A percentile compares a stretch with the other conserved stretches of the same genome.
These are phyloP conservation scores for Syncephalastrum sp. DNA, from an alignment of 371 early-diverging fungal genomes.

Conservation along the genomic window DNA sequence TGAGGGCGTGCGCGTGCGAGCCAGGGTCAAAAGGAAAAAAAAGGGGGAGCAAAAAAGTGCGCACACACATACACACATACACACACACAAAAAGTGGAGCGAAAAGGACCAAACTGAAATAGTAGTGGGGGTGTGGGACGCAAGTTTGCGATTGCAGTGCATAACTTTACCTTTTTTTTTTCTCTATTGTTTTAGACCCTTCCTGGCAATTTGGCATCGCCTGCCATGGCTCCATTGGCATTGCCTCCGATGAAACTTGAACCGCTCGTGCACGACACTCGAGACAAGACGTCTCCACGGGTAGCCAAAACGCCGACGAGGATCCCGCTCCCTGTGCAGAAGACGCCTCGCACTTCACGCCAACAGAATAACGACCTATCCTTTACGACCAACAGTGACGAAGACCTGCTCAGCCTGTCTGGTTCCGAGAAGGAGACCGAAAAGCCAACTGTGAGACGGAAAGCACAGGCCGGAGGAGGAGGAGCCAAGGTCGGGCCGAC, in stretches of 20 bases:
- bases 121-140: too few species aligned
- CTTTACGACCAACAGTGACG: conserved; percentile 18
- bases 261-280: conserved; percentile 22
- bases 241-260: conserved; percentile 53
- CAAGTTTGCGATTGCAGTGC: too few species aligned
- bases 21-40: too few species aligned
- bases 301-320: conserved; percentile 33
- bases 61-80: too few species aligned
- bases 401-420: conserved; percentile 13
- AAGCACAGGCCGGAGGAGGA: not conserved
- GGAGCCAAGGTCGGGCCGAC: conserved; percentile 21
- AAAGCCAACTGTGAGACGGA: conserved; percentile 4
- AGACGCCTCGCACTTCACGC: conserved; percentile 19
- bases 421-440: conserved; percentile 15
- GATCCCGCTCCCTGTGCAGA: conserved; percentile 24
- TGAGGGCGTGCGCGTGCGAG: too few species aligned
- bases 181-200: conserved; percentile 30
- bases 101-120: conserved; percentile 12
- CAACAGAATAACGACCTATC: conserved; percentile 8
- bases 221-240: conserved; percentile 32
- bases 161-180: too few species aligned
- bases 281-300: conserved; percentile 10
- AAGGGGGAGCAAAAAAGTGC: too few species aligned
- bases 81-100: not conserved
- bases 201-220: conserved; percentile 41